phyloP scores from a whole-genome alignment of 208 protist genomes.

The Leishmania braziliensis region DNA sequence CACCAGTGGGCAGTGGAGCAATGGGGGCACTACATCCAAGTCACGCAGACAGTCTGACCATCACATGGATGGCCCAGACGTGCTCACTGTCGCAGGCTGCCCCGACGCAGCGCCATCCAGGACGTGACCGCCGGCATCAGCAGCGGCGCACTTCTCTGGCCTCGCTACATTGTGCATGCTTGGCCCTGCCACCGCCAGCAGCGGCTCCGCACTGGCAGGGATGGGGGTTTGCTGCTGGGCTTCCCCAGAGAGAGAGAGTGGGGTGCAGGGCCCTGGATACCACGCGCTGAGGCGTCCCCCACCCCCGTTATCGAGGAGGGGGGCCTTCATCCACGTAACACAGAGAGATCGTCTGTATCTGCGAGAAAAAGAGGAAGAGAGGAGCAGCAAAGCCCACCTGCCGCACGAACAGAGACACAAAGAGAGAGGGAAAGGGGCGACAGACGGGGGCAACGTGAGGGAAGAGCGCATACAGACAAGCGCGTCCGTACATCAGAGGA shows the following conservation, averaged over 20 bases:
- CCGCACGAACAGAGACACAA: too few relatives aligned
- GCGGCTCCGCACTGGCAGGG: background rate
- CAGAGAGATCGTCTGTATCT: too few relatives aligned
- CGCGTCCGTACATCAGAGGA: too few relatives aligned
- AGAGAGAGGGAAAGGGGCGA: too few relatives aligned
- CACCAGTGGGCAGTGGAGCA: background rate
- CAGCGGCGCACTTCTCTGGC: background rate
- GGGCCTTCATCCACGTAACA: too few relatives aligned
- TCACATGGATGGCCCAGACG: background rate
- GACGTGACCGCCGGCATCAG: background rate
- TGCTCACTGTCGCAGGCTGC: background rate
- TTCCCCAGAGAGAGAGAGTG: too few relatives aligned
- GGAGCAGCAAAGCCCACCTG: too few relatives aligned
- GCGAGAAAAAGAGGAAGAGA: too few relatives aligned
- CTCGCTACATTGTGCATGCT: background rate
- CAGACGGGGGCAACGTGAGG: too few relatives aligned
- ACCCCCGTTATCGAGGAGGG: background rate
- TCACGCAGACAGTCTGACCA: background rate
- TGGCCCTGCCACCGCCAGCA: background rate
- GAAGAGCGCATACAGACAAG: too few relatives aligned
- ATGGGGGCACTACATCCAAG: background rate
- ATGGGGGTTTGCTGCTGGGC: background rate
- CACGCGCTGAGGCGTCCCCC: background rate
- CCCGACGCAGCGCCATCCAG: background rate
- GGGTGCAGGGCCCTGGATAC: background rate